Percentiles rank a stretch among this genome's conserved stretches.
These are phyloP conservation scores for Pseudocercospora crystallina DNA, from an alignment of 2,329 filamentous ascomycete genomes.

Conservation along the genomic window DNA sequence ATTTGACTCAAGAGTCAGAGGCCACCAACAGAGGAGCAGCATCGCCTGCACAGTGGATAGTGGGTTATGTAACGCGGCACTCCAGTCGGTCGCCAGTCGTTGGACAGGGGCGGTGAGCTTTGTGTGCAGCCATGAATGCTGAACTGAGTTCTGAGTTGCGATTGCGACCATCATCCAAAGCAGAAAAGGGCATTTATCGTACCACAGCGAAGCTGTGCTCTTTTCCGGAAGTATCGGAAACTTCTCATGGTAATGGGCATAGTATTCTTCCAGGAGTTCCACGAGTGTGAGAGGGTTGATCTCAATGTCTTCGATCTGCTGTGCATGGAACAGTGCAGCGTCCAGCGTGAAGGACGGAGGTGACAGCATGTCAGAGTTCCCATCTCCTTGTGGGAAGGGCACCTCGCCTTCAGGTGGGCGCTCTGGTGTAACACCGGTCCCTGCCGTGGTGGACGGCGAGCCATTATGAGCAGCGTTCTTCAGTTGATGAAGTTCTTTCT, in stretches of 20 bases:
- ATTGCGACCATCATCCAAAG: slow-evolving; percentile 7
- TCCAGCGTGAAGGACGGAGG: no score
- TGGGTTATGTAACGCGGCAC: slow-evolving; percentile 1
- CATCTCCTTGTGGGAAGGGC: no score
- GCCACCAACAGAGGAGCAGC: slow-evolving; percentile 7
- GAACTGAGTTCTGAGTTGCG: background rate
- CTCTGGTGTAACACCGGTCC: no score
- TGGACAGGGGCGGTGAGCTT: slow-evolving; percentile 2
- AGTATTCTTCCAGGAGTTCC: slow-evolving; percentile 9
- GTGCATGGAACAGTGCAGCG: background rate
- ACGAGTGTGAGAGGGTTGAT: background rate
- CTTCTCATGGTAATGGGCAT: slow-evolving; percentile 8
- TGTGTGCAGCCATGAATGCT: background rate
- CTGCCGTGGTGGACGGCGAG: no score
- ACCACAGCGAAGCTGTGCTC: background rate
- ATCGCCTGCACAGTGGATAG: slow-evolving; percentile 6
- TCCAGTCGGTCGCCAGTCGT: slow-evolving; percentile 4
- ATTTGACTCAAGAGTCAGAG: slow-evolving; percentile 3
- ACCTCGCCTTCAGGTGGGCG: no score
- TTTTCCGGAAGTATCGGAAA: slow-evolving; percentile 8
- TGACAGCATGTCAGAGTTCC: no score
- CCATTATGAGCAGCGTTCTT: background rate
- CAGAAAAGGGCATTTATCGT: slow-evolving; percentile 5
- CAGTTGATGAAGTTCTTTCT: slow-evolving; percentile 1
- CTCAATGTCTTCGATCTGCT: slow-evolving; percentile 4